Evolutionary conservation across 306 rosid species (phyloP).

Genomic region (Lagenaria siceraria): DNA sequence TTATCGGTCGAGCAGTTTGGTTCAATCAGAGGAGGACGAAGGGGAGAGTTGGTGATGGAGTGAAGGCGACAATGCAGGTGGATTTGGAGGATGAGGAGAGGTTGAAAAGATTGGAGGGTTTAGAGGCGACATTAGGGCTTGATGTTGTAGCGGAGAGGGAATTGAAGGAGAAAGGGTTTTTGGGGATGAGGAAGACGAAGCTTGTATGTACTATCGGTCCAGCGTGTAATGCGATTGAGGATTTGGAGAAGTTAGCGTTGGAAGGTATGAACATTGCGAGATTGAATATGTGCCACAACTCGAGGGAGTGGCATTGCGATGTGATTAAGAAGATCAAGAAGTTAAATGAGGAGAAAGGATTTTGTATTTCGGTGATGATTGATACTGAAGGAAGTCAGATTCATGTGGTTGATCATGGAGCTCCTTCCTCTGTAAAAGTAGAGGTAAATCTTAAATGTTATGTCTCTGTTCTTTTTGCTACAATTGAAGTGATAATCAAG

Average conservation of each 20-base stretch:
- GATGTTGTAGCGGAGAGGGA: constrained; percentile 68
- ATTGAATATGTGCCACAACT: constrained; percentile 84
- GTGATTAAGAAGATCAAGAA: constrained; percentile 61
- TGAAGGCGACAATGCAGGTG: constrained; percentile 31
- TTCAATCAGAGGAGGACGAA: constrained; percentile 22
- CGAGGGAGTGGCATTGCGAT: constrained; percentile 67
- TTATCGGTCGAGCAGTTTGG: constrained; percentile 9
- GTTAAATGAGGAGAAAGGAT: constrained; percentile 54
- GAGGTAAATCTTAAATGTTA: constrained; percentile 29
- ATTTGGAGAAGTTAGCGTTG: constrained; percentile 60
- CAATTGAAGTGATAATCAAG: not conserved
- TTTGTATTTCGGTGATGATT: constrained; percentile 71
- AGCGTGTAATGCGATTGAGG: constrained; percentile 51
- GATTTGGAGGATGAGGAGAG: constrained; percentile 29
- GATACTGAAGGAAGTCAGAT: constrained; percentile 89
- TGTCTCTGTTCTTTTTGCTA: not conserved
- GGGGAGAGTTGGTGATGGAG: constrained; percentile 21
- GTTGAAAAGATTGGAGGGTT: constrained; percentile 11
- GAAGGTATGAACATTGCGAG: constrained; percentile 89
- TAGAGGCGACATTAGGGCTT: constrained; percentile 36
- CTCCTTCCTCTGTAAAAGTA: constrained; percentile 63
- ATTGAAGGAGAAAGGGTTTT: constrained; percentile 58
- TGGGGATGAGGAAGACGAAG: constrained; percentile 83
- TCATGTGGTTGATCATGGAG: constrained; percentile 84
- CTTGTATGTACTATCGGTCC: constrained; percentile 82